Evolutionary conservation across 73 alveolate species (phyloP), one percentile per base, ranked within the genome.

Genomic region (Uronychia setigera): DNA sequence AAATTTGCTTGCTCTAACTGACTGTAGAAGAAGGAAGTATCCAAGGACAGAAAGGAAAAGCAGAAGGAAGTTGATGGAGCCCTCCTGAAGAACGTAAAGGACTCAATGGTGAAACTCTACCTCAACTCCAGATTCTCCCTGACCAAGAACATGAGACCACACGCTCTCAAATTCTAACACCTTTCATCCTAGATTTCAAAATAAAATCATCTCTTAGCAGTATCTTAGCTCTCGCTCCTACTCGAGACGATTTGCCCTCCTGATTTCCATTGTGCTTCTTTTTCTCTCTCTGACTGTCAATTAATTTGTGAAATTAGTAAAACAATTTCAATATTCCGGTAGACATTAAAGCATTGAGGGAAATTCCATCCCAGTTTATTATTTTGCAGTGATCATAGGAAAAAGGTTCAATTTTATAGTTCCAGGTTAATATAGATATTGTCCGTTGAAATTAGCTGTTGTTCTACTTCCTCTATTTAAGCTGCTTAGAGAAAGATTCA

Each of bases 1-100:
- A n/a, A n/a, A n/a, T n/a, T n/a, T n/a, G n/a, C n/a, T n/a, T n/a
- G n/a, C n/a, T n/a, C n/a, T n/a, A n/a, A n/a, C n/a, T n/a, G n/a
- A n/a, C n/a, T 88, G 31, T 82, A 88, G 94, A 88, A 88, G 92
- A 78, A 82, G 81, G 89, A 78, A 32, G 89, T 89, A 32, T 33
- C 92, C 0, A n/a, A 84, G 58, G 92, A 46, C 30, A 89, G 92
- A 85, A 35, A 76, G 32, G 92, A 89, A 1, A 75, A 80, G 28
- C 92, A 89, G 59, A 85, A 77, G 33, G 85, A 80, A 5, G 92
- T 89, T 33, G 95, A 89, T 79, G 81, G 87, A 60, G 86, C 87
- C 58, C 28, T 89, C 60, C 60, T 89, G 33, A 83, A 82, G 91
- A 9, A 58, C 26, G 28, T 80, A 13, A 58, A 29, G 34, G 79